Evolutionary conservation across 768 basidiomycete species (phyloP).

Genomic region (Podaxis sp.): DNA sequence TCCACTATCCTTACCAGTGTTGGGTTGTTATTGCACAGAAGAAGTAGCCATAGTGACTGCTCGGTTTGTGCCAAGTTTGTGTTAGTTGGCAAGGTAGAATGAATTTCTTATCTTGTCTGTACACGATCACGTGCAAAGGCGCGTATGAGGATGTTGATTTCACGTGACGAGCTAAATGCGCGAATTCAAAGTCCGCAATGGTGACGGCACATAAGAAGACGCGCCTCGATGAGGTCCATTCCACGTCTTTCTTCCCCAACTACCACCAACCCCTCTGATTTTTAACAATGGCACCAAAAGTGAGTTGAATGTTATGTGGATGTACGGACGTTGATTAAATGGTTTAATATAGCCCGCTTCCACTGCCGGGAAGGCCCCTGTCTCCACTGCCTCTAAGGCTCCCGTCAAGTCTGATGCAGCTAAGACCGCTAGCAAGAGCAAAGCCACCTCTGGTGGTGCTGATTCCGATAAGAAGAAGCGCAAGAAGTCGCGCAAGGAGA

Average conservation of each 20-base stretch:
- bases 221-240: conserved; percentile 1
- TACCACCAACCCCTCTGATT: conserved; percentile 20
- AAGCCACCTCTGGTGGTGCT: conserved; percentile 62
- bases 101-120: background rate
- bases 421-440: conserved; percentile 84
- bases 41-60: conserved; percentile 19
- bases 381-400: conserved; percentile 70
- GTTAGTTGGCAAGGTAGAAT: no score
- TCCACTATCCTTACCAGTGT: conserved; percentile 80
- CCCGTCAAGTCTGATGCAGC: conserved; percentile 65
- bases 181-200: conserved; percentile 40
- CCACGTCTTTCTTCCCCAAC: conserved; percentile 16
- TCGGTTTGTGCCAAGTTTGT: background rate
- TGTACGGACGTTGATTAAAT: background rate
- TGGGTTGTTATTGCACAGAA: conserved; percentile 51
- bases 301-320: conserved; percentile 7
- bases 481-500: conserved; percentile 85
- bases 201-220: conserved; percentile 28
- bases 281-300: conserved; percentile 34
- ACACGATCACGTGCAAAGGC: background rate
- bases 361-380: conserved; percentile 81
- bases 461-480: conserved; percentile 87
- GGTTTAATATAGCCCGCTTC: conserved; percentile 61
- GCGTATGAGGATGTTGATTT: conserved; percentile 6
- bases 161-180: conserved; percentile 22